Evolutionary conservation across 768 basidiomycete genomes (phyloP).

Genomic region (Cubamyces sp.): DNA sequence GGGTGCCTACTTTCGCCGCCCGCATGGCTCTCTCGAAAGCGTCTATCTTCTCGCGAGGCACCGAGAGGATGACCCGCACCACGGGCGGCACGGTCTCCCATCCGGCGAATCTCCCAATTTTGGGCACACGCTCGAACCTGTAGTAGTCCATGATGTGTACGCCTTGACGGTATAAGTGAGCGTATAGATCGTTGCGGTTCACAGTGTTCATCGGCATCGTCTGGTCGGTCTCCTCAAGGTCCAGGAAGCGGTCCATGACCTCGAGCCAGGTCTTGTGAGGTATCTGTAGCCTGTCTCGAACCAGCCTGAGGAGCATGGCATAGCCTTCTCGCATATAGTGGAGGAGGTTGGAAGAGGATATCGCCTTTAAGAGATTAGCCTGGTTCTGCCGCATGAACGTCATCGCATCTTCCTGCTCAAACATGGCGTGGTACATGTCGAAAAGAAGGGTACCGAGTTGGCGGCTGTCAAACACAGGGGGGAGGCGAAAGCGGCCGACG

Average conservation of each 20-base stretch:
- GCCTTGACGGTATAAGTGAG: slow-evolving; percentile 46
- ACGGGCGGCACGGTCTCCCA: slow-evolving; percentile 42
- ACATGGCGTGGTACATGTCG: slow-evolving; percentile 49
- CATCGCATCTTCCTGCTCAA: slow-evolving; percentile 42
- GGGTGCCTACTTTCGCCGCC: slow-evolving; percentile 28
- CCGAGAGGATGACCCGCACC: slow-evolving; percentile 40
- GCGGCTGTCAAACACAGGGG: slow-evolving; percentile 34
- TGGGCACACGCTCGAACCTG: background rate
- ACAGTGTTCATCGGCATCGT: slow-evolving; percentile 34
- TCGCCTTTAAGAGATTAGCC: slow-evolving; percentile 8
- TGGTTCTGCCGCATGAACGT: slow-evolving; percentile 11
- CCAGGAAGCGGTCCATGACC: slow-evolving; percentile 42
- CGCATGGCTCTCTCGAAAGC: slow-evolving; percentile 33
- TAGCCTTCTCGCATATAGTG: slow-evolving; percentile 57
- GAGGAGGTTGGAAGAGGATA: slow-evolving; percentile 32
- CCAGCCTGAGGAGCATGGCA: slow-evolving; percentile 45
- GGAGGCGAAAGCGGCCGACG: slow-evolving; percentile 1
- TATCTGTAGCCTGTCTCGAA: slow-evolving; percentile 41
- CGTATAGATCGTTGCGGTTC: slow-evolving; percentile 52
- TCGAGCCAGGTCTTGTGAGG: slow-evolving; percentile 44
- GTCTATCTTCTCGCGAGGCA: slow-evolving; percentile 40
- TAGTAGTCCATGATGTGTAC: slow-evolving; percentile 39
- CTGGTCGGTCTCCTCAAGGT: slow-evolving; percentile 33
- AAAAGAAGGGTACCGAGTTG: slow-evolving; percentile 46
- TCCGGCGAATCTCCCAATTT: slow-evolving; percentile 16